Base-by-base conservation (phyloP, 805 yeast genomes). In the Candida hungchunana region DNA sequence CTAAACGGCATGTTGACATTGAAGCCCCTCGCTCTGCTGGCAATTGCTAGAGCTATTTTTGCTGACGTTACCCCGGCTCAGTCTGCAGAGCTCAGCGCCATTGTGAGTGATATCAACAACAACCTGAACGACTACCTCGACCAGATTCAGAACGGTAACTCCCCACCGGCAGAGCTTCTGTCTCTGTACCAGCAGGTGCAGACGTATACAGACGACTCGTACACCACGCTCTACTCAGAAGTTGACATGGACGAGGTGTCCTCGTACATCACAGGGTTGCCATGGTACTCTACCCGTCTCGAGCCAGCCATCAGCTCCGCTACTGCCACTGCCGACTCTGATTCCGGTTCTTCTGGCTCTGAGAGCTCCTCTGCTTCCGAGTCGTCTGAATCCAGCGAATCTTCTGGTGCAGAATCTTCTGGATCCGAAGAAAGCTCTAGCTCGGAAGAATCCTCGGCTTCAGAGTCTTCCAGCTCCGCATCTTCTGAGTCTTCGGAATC, bases 201-300 rank as follows among this genome's bases (percentile, higher is more conserved):
- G 15, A 57, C 65, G 19, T 60, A 56, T 42, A 60, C 56, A n/a
- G 63, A 60, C 32, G 55, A 55, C 18, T 46, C 57, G 12, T 60
- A 50, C 46, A 60, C 64, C 38, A 42, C 59, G 15, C 45, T 61
- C 36, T 58, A 44, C 43, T n/a, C 35, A 12, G 37, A 43, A 23
- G 46, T 61, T 27, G 56, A 60, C 37, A 40, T 43, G 39, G 26
- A 36, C 31, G 51, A 42, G 11, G 50, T 60, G 9, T 43, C 54
- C 3, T 32, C 51, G 10, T 52, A 55, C 27, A 49, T 59, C 21
- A 50, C 60, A 17, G 51, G 47, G 18, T 47, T 61, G 30, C 62
- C 64, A 41, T 61, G 64, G 64, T 61, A 46, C 38, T 48, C 51
- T 2, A 26, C 46, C 16, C 44, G 55, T 43, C 32, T 50, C 20